Conservation (phyloP, 192 early-diverging fungal genomes). For the Coemansia sp. region DNA sequence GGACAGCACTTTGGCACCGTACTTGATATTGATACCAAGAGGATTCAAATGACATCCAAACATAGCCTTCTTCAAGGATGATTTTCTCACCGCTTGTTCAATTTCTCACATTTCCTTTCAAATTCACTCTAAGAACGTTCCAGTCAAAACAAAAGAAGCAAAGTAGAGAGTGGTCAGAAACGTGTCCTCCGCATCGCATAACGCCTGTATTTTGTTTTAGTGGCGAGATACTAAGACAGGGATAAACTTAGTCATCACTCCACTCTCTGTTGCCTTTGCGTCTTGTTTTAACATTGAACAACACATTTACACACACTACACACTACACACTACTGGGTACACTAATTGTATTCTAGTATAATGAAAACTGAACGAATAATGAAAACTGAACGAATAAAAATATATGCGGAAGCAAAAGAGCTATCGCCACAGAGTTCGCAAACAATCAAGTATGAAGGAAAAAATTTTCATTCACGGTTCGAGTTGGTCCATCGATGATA, state of each 20-base stretch:
- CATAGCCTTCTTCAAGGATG: too few species aligned
- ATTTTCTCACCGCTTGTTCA: neutral
- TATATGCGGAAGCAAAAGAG: neutral
- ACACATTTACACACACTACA: neutral
- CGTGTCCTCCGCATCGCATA: constrained; percentile 24
- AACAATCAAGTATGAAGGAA: neutral
- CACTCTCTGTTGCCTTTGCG: neutral
- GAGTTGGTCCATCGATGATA: too few species aligned
- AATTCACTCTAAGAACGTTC: neutral
- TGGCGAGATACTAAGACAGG: constrained; percentile 30
- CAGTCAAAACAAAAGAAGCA: neutral
- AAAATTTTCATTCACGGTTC: constrained; percentile 10
- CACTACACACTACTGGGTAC: neutral
- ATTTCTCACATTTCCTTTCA: neutral
- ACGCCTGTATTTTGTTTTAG: constrained; percentile 1
- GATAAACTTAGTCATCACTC: constrained; percentile 41
- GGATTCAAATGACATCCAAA: too few species aligned
- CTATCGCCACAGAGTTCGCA: neutral
- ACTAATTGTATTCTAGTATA: neutral
- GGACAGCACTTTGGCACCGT: too few species aligned
- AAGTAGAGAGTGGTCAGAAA: constrained; percentile 33
- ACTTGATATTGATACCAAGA: too few species aligned
- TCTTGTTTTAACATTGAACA: neutral
- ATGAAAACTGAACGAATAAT: neutral
- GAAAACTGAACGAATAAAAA: neutral